Evolutionary conservation across 345 rosid genomes (phyloP).

Genomic region (Rhizophora apiculata): DNA sequence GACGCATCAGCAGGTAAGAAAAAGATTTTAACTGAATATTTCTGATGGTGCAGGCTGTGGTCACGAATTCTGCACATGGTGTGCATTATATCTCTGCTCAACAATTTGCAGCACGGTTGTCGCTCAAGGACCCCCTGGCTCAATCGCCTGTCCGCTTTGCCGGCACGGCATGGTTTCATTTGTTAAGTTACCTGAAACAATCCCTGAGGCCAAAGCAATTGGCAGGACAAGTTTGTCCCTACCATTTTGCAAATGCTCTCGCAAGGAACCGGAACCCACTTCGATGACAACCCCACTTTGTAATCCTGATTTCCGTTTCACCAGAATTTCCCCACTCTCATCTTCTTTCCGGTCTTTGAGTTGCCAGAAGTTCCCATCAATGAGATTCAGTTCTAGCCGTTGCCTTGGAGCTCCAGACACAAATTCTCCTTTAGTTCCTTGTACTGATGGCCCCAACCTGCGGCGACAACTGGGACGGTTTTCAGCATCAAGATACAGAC

Average conservation of each 20-base stretch:
- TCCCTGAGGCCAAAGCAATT: constrained; percentile 36
- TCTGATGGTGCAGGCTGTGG: constrained; percentile 59
- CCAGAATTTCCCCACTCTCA: constrained; percentile 50
- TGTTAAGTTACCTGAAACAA: constrained; percentile 53
- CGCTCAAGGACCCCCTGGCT: constrained; percentile 59
- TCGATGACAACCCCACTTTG: constrained; percentile 59
- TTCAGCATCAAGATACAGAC: constrained; percentile 53
- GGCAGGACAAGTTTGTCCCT: constrained; percentile 73
- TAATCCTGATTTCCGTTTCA: constrained; percentile 54
- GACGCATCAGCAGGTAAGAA: not conserved
- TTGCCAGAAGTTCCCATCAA: constrained; percentile 63
- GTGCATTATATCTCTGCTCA: constrained; percentile 85
- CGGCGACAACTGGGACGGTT: constrained; percentile 40
- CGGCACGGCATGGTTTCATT: constrained; percentile 84
- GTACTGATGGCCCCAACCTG: constrained; percentile 28
- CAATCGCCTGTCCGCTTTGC: constrained; percentile 87
- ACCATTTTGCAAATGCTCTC: constrained; percentile 67
- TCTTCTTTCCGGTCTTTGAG: constrained; percentile 75
- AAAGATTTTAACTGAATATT: not conserved
- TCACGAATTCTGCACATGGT: constrained; percentile 82
- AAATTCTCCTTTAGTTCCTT: constrained; percentile 45
- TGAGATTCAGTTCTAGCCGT: constrained; percentile 51
- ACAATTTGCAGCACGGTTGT: constrained; percentile 47
- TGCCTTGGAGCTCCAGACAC: constrained; percentile 68
- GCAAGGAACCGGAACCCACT: constrained; percentile 53